phyloP scores from a whole-genome alignment of 1,139 yeast species.

The Blastobotrys indianensis region DNA sequence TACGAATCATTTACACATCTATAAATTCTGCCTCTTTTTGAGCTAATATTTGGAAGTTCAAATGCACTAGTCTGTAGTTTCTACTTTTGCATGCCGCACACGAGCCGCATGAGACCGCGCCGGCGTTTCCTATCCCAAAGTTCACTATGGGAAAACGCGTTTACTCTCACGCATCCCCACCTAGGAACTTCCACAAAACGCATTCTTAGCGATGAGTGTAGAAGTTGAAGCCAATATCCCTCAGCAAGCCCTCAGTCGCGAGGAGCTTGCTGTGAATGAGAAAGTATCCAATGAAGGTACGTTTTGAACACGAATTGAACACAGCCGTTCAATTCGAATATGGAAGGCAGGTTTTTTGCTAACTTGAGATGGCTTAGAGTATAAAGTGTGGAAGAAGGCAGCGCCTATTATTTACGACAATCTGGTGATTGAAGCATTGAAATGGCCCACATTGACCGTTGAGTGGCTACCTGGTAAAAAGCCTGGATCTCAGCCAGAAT shows the following conservation, averaged over 20 bases:
- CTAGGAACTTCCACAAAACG: too few relatives aligned
- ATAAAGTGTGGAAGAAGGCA: constrained; percentile 71
- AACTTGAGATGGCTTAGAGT: constrained; percentile 19
- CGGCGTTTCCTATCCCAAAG: too few relatives aligned
- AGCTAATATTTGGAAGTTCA: too few relatives aligned
- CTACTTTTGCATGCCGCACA: background rate
- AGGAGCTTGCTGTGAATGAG: constrained; percentile 45
- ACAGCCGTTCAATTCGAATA: too few relatives aligned
- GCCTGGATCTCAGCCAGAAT: constrained; percentile 10
- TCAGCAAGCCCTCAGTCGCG: constrained; percentile 5
- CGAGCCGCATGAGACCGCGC: too few relatives aligned
- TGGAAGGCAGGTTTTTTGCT: background rate
- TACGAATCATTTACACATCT: background rate
- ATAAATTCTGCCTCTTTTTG: background rate
- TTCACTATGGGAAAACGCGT: too few relatives aligned
- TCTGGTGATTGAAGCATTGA: constrained; percentile 59
- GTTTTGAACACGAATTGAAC: constrained; percentile 8
- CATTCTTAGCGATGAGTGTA: background rate
- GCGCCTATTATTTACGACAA: constrained; percentile 80
- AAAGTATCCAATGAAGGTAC: constrained; percentile 41
- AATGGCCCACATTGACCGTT: constrained; percentile 45
- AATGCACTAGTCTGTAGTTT: too few relatives aligned
- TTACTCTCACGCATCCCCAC: too few relatives aligned
- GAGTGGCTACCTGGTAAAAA: constrained; percentile 37
- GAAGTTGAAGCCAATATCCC: constrained; percentile 4